phyloP scores from a whole-genome alignment of 129 eudicot genomes.

The Flaveria brownii region DNA sequence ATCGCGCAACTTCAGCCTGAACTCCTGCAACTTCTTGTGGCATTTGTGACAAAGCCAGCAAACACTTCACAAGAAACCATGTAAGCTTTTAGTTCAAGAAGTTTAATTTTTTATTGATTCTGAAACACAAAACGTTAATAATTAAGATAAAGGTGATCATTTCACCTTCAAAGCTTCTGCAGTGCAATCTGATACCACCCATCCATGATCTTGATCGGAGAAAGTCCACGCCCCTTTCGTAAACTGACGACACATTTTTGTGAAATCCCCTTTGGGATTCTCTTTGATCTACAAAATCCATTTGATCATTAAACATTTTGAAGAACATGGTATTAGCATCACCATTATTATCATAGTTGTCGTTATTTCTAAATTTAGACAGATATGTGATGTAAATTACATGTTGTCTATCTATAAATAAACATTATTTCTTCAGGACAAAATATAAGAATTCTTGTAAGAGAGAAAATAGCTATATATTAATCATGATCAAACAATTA shows the following conservation, averaged over 20 bases:
- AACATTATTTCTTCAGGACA: not conserved
- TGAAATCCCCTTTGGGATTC: conserved; percentile 37
- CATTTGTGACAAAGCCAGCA: conserved; percentile 40
- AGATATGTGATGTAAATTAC: not conserved
- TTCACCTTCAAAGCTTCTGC: conserved; percentile 42
- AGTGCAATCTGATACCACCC: conserved; percentile 50
- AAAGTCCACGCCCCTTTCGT: conserved; percentile 51
- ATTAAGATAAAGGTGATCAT: not conserved
- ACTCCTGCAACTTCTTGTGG: conserved; percentile 44
- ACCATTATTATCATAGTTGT: not conserved
- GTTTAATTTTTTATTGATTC: not conserved
- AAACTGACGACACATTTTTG: conserved; percentile 39
- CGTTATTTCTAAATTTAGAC: not conserved
- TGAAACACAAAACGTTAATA: not conserved
- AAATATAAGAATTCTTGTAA: not conserved
- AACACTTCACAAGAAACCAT: conserved; percentile 30
- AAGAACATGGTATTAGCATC: not conserved
- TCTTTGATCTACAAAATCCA: conserved; percentile 33
- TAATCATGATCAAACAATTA: not conserved
- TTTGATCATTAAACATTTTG: not conserved
- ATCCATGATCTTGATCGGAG: conserved; percentile 51
- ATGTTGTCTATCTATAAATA: not conserved
- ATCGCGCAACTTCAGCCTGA: conserved; percentile 27
- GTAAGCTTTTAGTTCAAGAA: not conserved
- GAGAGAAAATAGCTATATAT: not conserved